A percentile compares a stretch with the other conserved stretches of the same genome.
Evolutionary conservation across 345 rosid genomes (phyloP).

Genomic region (Chamaenerion angustifolium): DNA sequence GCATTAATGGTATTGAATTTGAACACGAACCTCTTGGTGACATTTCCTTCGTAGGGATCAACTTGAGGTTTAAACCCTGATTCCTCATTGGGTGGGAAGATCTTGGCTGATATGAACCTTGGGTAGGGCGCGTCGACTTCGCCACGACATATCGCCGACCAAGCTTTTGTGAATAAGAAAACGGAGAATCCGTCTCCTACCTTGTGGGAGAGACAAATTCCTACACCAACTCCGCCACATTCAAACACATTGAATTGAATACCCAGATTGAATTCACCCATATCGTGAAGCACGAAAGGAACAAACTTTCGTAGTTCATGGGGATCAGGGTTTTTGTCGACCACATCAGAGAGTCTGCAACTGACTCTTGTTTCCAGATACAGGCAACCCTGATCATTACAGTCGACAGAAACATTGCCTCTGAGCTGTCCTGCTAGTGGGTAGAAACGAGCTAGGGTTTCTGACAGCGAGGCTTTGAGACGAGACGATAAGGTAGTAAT

Average conservation of each 20-base stretch:
- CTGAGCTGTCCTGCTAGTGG: constrained; percentile 35
- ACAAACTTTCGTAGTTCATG: constrained; percentile 8
- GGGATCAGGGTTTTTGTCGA: constrained; percentile 13
- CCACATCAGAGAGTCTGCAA: constrained; percentile 15
- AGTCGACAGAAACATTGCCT: constrained; percentile 18
- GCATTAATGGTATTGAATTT: constrained; percentile 6
- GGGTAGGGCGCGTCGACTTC: constrained; percentile 6
- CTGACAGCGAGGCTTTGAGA: constrained; percentile 29
- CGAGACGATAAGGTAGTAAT: constrained; percentile 1
- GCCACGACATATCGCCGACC: constrained; percentile 20
- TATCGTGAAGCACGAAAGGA: constrained; percentile 10
- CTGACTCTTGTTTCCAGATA: constrained; percentile 18
- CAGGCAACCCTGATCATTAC: constrained; percentile 30
- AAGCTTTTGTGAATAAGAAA: constrained; percentile 13
- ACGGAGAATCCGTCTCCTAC: constrained; percentile 15
- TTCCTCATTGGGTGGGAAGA: constrained; percentile 17
- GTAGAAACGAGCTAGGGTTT: constrained; percentile 28
- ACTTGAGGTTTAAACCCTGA: constrained; percentile 9
- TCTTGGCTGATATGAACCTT: constrained; percentile 11
- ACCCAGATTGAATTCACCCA: background rate
- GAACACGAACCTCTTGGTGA: constrained; percentile 22
- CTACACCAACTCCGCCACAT: constrained; percentile 19
- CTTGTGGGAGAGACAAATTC: constrained; percentile 21
- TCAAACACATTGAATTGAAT: constrained; percentile 25
- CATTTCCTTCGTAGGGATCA: constrained; percentile 3